Evolutionary conservation across 225 moss, liverwort and hornwort genomes (phyloP), one percentile per base, ranked within the genome.

Genomic region (Bryoerythrophyllum caledonicum): DNA sequence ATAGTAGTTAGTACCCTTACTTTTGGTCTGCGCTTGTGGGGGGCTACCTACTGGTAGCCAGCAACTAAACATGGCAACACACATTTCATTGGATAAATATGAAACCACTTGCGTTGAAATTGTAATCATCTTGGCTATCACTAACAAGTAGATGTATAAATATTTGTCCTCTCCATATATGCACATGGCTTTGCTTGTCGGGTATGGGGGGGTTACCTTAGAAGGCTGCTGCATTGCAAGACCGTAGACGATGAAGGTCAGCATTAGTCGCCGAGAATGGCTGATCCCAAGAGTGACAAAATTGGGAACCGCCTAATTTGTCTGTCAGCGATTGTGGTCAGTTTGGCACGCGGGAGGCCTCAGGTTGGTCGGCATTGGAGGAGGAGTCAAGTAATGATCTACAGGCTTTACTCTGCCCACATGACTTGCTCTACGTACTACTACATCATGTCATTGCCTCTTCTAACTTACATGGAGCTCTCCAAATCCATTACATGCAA

Each of bases 201-300:
- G n/a, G n/a, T n/a, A n/a, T n/a, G n/a, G n/a, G n/a, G n/a, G n/a
- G n/a, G n/a, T n/a, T n/a, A n/a, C n/a, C n/a, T n/a, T n/a, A n/a
- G n/a, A n/a, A n/a, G n/a, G n/a, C n/a, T n/a, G n/a, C n/a, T 43
- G 11, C 51, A 17, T 79, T 20, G 74, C 7, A 66, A 79, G 67
- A 19, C 75, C 21, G 54, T 41, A 38, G 63, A 63, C 11, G 38
- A 23, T 6, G 8, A 14, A 32, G 32, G 5, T 3, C 8, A 43
- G 1, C 24, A 7, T 38, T 67, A 48, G 41, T n/a, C 49, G 17
- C 62, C 5, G 32, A 37, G 55, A 46, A 48, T 16, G 63, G 53
- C 74, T 1, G 46, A 16, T 56, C 17, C 59, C 23, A 24, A 30
- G 32, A 59, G 74, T 70, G 74, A 65, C 74, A 41, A 70, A 51